Conservation (phyloP, 83 land plant genomes). For the Picea abies region DNA sequence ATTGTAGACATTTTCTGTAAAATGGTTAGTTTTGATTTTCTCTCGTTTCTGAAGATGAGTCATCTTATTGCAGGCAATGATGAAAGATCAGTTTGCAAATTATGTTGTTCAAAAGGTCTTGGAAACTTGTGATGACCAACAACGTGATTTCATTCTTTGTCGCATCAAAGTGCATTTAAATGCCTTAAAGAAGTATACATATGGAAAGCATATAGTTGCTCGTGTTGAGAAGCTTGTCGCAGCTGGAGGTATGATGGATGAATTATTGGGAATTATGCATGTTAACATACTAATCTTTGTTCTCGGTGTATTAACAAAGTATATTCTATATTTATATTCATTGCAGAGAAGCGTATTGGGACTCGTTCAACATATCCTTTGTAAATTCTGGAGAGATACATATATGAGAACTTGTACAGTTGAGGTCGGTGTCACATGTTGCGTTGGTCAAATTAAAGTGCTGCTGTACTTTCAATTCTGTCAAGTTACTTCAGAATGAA, state of each 20-base stretch:
- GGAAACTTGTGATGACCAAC: constrained; percentile 90
- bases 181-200: constrained; percentile 88
- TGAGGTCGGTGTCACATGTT: constrained; percentile 6
- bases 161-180: constrained; percentile 88
- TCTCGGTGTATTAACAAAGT: neutral
- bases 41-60: neutral
- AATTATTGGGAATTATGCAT: neutral
- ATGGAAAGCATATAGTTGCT: constrained; percentile 93
- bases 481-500: neutral
- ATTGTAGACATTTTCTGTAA: neutral
- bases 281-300: neutral
- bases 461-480: constrained; percentile 11
- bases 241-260: constrained; percentile 69
- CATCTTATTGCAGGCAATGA: constrained; percentile 71
- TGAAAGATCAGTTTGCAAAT: constrained; percentile 92
- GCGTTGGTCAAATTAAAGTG: constrained; percentile 5
- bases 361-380: neutral
- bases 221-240: constrained; percentile 92
- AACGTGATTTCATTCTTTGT: constrained; percentile 80
- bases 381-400: constrained; percentile 15
- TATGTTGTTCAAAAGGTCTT: constrained; percentile 88
- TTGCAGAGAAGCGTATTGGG: constrained; percentile 5
- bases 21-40: neutral
- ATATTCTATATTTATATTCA: neutral
- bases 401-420: constrained; percentile 12